Evolutionary conservation across 331 rosid genomes (phyloP), one percentile per base, ranked within the genome.

Genomic region (Acacia concinna): DNA sequence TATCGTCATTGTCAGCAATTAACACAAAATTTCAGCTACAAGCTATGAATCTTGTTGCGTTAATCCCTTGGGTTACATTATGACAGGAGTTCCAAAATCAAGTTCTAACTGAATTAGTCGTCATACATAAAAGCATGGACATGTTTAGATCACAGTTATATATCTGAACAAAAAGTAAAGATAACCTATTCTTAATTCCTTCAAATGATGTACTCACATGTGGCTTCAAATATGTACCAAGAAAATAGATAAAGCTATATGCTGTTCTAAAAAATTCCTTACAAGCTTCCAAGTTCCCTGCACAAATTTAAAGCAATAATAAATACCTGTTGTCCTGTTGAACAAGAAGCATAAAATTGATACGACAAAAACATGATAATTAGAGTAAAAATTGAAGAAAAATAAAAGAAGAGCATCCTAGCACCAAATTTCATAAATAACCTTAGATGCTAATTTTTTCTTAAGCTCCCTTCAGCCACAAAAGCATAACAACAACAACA

Each of bases 171-270:
- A 56, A 21, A 7, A 69, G 23, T 78, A 2, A 74, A 9, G 37
- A 57, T 23, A 75, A 44, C 30, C 38, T 41, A 57, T 21, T 32
- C 25, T 31, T 73, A 35, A 11, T 31, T 74, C 4, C 56, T 73
- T 28, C 12, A 64, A 63, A 46, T 69, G 25, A 30, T 8, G 71
- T 60, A 87, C 99, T 93, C 79, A 93, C 99, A 85, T 95, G 88
- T 62, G 99, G 97, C 88, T 95, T 95, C 85, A 91, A 47, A 84
- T 88, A 95, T 78, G 99, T 91, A 84, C 96, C 97, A 6, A 95
- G 75, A 28, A 90, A 63, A 86, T 95, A 95, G 30, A 91, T 77
- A 80, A 91, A 94, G 62, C 87, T 68, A 84, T 94, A 94, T 59
- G 65, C 2, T 5, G 90, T 78, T 59, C 91, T 84, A 64, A 85